A percentile compares a stretch with the other conserved stretches of the same genome.
Conservation (phyloP, 768 basidiomycete species). For the Leccinum obscurum region DNA sequence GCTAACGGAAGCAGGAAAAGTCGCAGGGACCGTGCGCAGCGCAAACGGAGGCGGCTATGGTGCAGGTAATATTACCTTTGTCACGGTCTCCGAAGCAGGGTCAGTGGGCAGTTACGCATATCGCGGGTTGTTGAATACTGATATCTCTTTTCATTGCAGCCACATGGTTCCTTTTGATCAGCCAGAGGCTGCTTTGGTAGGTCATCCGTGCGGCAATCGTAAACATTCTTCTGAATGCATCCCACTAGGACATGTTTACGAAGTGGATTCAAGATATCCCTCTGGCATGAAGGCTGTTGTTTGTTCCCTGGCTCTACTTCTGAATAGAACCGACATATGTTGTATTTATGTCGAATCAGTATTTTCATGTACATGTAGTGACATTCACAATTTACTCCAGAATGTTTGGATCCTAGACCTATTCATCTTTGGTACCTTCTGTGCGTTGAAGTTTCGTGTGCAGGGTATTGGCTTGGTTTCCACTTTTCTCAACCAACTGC, state of each 20-base stretch:
- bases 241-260: conserved; percentile 54
- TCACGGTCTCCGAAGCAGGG: conserved; percentile 78
- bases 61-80: conserved; percentile 86
- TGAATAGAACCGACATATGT: background rate
- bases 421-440: background rate
- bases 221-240: background rate
- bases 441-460: background rate
- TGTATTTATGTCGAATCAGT: background rate
- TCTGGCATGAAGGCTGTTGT: conserved; percentile 28
- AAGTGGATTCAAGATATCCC: conserved; percentile 58
- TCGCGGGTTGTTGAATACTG: background rate
- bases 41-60: conserved; percentile 63
- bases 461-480: background rate
- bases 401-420: background rate
- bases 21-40: conserved; percentile 67
- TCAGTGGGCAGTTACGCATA: conserved; percentile 37
- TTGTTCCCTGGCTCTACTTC: background rate
- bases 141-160: conserved; percentile 38
- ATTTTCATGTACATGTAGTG: background rate
- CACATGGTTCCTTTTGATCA: conserved; percentile 94
- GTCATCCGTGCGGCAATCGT: conserved; percentile 19
- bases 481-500: too few species aligned
- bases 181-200: conserved; percentile 78
- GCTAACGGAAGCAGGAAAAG: conserved; percentile 52
- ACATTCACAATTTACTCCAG: background rate